A percentile compares a stretch with the other conserved stretches of the same genome.
Conservation (phyloP, 495 filamentous ascomycete genomes). For the Lophiostoma macrostomum region DNA sequence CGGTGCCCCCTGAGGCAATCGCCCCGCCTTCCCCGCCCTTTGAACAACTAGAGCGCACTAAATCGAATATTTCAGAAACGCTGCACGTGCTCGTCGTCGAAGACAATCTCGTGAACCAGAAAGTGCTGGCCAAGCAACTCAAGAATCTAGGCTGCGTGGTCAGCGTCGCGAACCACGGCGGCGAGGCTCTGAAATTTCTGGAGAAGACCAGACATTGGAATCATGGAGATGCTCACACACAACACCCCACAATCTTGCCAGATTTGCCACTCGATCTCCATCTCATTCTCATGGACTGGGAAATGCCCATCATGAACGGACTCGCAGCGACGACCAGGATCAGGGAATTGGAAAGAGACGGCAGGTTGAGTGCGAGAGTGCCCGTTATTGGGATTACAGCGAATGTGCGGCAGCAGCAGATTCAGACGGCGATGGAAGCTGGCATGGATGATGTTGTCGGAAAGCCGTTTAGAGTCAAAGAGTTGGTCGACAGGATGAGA, state of each 20-base stretch:
- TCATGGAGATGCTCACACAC: background rate
- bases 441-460: conserved; percentile 37
- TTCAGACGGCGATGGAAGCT: conserved; percentile 30
- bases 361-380: conserved; percentile 23
- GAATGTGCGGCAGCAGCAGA: conserved; percentile 37
- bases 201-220: conserved; percentile 22
- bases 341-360: conserved; percentile 26
- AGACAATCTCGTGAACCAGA: conserved; percentile 42
- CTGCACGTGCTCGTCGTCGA: conserved; percentile 34
- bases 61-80: background rate
- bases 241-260: background rate
- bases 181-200: conserved; percentile 35
- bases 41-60: background rate
- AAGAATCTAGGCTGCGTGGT: conserved; percentile 32
- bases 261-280: conserved; percentile 1
- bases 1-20: background rate
- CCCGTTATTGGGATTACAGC: conserved; percentile 38
- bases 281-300: conserved; percentile 40
- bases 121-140: conserved; percentile 36
- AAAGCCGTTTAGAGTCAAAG: conserved; percentile 23
- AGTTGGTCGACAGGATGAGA: conserved; percentile 15
- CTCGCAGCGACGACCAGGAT: conserved; percentile 31
- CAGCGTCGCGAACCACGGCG: conserved; percentile 38
- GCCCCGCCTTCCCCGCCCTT: background rate
- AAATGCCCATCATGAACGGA: conserved; percentile 43